phyloP scores from a whole-genome alignment of 345 rosid species.

The Brassica napus region Da-Ae NC_063451.1:1861001-1861500 shows the following conservation, averaged over 20 bases:
- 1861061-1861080: constrained; percentile 70
- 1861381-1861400: neutral
- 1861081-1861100: constrained; percentile 99
- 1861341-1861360: neutral
- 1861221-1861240: neutral
- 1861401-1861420: neutral
- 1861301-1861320: neutral
- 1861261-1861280: neutral
- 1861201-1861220: neutral
- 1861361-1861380: neutral
- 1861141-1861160: constrained; percentile 57
- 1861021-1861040: constrained; percentile 26
- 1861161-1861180: constrained; percentile 21
- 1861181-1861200: neutral
- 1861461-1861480: constrained; percentile 18
- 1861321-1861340: neutral
- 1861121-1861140: constrained; percentile 67
- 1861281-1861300: neutral
- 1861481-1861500: constrained; percentile 34
- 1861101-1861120: constrained; percentile 93
- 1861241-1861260: neutral
- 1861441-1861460: constrained; percentile 52
- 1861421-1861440: constrained; percentile 44
- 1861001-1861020: neutral
- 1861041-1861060: constrained; percentile 74